A percentile compares a stretch with the other conserved stretches of the same genome.
Evolutionary conservation across 2,329 filamentous ascomycete genomes (phyloP).

Genomic region (Cordyceps sp.): DNA sequence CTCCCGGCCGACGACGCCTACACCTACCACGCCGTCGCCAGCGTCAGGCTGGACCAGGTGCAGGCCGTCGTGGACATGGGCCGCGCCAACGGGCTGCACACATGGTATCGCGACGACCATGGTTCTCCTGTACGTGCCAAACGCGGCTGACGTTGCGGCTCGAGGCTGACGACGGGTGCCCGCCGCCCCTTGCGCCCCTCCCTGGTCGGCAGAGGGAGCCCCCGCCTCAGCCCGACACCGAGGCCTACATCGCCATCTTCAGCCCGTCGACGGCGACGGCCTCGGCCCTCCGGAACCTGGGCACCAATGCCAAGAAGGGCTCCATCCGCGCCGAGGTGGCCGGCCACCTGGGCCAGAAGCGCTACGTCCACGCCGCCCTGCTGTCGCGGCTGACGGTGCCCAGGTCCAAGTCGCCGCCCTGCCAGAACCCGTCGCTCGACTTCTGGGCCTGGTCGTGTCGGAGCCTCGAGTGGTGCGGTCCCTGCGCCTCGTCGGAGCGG

Average conservation of each 20-base stretch:
- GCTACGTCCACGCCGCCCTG: slow-evolving; percentile 30
- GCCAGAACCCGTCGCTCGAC: slow-evolving; percentile 48
- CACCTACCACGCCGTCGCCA: slow-evolving; percentile 33
- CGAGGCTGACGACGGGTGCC: too few relatives aligned
- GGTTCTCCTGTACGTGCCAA: slow-evolving; percentile 15
- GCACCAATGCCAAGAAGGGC: slow-evolving; percentile 45
- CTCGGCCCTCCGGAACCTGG: slow-evolving; percentile 45
- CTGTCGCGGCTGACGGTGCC: slow-evolving; percentile 22
- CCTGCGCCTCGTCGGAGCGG: slow-evolving; percentile 31
- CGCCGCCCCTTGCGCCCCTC: too few relatives aligned
- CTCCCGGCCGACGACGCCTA: slow-evolving; percentile 27
- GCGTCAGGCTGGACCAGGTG: slow-evolving; percentile 29
- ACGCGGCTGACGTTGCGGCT: too few relatives aligned
- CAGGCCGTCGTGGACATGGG: slow-evolving; percentile 28
- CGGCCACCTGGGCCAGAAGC: slow-evolving; percentile 34
- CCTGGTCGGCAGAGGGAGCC: slow-evolving; percentile 24
- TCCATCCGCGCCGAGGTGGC: slow-evolving; percentile 43
- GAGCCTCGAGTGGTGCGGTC: slow-evolving; percentile 48
- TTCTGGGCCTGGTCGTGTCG: slow-evolving; percentile 51
- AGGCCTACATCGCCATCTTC: slow-evolving; percentile 53
- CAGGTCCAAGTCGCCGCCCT: slow-evolving; percentile 25
- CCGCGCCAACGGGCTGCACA: slow-evolving; percentile 26
- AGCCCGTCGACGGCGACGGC: slow-evolving; percentile 38
- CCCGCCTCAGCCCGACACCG: slow-evolving; percentile 40
- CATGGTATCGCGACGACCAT: slow-evolving; percentile 28